Evolutionary conservation across 2,329 filamentous ascomycete species (phyloP).

Genomic region (Alternaria sp.): DNA sequence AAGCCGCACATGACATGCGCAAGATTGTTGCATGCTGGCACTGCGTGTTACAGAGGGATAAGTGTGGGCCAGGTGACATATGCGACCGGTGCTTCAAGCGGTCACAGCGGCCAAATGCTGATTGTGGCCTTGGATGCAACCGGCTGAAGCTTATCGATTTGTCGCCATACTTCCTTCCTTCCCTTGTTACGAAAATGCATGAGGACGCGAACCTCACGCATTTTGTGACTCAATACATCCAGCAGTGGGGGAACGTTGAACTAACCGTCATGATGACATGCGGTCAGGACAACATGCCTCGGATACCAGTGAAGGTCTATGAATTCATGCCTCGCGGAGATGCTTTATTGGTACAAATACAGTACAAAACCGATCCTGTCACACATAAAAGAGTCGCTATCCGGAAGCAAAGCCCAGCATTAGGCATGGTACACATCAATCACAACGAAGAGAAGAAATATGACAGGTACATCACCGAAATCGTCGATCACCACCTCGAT

Average conservation of each 20-base stretch:
- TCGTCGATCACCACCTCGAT: constrained; percentile 53
- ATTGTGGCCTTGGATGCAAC: constrained; percentile 56
- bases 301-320: constrained; percentile 56
- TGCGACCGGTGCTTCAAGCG: constrained; percentile 54
- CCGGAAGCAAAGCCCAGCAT: constrained; percentile 55
- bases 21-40: constrained; percentile 59
- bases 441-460: constrained; percentile 56
- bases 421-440: constrained; percentile 58
- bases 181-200: constrained; percentile 53
- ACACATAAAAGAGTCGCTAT: constrained; percentile 45
- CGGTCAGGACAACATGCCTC: constrained; percentile 53
- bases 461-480: constrained; percentile 56
- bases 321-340: constrained; percentile 56
- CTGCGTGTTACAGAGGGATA: constrained; percentile 59
- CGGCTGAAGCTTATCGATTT: constrained; percentile 58
- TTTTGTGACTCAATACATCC: constrained; percentile 52
- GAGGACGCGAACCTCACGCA: constrained; percentile 55
- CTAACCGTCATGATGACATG: constrained; percentile 56
- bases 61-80: constrained; percentile 53
- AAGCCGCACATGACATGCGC: constrained; percentile 57
- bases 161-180: constrained; percentile 55
- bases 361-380: constrained; percentile 53
- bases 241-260: constrained; percentile 47
- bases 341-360: constrained; percentile 53
- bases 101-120: constrained; percentile 49